Percentiles rank a stretch among this genome's conserved stretches.
phyloP scores from a whole-genome alignment of 371 early-diverging fungal genomes.

The Homolaphlyctis polyrhiza region DNA sequence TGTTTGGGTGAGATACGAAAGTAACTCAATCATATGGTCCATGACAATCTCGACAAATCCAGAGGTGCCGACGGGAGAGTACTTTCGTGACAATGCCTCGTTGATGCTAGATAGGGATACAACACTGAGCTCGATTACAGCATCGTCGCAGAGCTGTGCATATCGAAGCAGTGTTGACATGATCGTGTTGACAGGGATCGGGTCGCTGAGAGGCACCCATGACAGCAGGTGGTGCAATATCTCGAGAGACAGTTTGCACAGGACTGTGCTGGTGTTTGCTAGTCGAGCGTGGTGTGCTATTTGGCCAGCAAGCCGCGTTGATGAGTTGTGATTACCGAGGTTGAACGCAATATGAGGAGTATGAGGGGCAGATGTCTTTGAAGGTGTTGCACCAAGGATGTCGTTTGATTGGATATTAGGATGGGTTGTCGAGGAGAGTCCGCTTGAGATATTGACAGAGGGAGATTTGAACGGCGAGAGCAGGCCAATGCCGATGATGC shows the following conservation, averaged over 20 bases:
- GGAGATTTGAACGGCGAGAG: background rate
- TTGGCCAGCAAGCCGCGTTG: background rate
- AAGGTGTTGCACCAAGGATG: background rate
- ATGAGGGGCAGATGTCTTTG: background rate
- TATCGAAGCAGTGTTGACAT: background rate
- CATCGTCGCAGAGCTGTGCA: background rate
- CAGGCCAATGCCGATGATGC: background rate
- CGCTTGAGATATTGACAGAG: background rate
- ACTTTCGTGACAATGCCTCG: constrained; percentile 1
- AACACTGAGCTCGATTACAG: background rate
- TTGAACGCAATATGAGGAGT: background rate
- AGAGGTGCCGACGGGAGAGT: background rate
- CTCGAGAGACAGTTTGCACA: background rate
- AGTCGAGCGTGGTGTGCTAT: background rate
- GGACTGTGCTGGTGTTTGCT: background rate
- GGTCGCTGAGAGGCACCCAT: background rate
- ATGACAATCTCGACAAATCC: background rate
- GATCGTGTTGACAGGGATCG: background rate
- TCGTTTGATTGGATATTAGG: too few species aligned
- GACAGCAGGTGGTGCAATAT: background rate
- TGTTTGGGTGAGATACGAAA: background rate
- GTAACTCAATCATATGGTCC: background rate
- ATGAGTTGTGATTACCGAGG: background rate
- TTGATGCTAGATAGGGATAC: background rate
- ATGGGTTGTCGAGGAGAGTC: too few species aligned